These are phyloP conservation scores for Clavispora asparagi DNA, from an alignment of 805 yeast species.

Conservation along the genomic window DNA sequence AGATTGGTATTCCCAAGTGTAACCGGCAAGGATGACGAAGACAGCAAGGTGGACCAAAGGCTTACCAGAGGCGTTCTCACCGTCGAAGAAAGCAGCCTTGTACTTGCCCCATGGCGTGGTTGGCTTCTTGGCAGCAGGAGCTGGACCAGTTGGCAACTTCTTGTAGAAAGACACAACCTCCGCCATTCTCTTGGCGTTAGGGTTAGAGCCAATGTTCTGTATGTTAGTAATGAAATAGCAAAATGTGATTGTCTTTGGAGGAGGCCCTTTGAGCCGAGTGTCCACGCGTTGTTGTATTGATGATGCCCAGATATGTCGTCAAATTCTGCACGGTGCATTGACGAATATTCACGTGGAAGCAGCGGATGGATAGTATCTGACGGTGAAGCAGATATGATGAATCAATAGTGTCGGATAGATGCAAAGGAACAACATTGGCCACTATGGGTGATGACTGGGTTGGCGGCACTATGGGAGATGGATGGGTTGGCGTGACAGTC, in stretches of 20 bases:
- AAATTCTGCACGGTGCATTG: too few species aligned
- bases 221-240: constrained; percentile 19
- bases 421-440: background rate
- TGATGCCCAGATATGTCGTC: too few species aligned
- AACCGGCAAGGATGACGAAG: constrained; percentile 69
- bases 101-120: constrained; percentile 68
- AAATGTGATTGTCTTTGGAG: background rate
- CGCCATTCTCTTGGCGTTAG: constrained; percentile 94
- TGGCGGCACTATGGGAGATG: background rate
- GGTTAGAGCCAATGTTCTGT: constrained; percentile 88
- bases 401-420: too few species aligned
- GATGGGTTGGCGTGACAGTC: background rate
- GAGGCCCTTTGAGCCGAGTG: too few species aligned
- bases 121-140: constrained; percentile 65
- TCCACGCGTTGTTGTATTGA: too few species aligned
- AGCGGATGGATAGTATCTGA: too few species aligned
- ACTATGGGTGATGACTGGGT: background rate
- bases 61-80: constrained; percentile 76
- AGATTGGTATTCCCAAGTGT: constrained; percentile 89
- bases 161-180: constrained; percentile 94
- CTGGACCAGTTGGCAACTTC: constrained; percentile 90
- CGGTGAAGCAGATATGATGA: too few species aligned
- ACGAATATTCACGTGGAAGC: too few species aligned
- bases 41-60: constrained; percentile 76
- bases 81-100: constrained; percentile 81